phyloP scores from a whole-genome alignment of 2,329 filamentous ascomycete species.

The Neoarthrinium moseri region DNA sequence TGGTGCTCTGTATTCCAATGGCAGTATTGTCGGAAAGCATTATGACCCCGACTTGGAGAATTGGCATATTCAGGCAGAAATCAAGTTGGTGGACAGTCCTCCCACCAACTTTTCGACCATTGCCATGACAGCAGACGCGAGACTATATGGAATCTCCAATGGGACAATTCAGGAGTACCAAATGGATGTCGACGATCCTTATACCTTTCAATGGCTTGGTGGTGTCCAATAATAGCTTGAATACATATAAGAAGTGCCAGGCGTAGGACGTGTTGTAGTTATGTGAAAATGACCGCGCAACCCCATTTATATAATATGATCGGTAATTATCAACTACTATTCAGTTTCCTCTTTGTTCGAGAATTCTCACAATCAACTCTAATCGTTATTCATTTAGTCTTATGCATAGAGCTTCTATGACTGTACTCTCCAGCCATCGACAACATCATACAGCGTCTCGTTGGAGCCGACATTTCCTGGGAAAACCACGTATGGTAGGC shows the following conservation, averaged over 20 bases:
- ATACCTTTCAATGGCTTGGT: not conserved
- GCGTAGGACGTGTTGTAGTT: too few relatives aligned
- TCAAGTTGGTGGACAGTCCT: not conserved
- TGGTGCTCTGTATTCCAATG: not conserved
- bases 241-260: not conserved
- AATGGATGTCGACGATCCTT: constrained; percentile 6
- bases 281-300: too few relatives aligned
- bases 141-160: not conserved
- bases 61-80: not conserved
- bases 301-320: too few relatives aligned
- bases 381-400: too few relatives aligned
- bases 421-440: constrained; percentile 8
- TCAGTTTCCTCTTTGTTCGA: too few relatives aligned
- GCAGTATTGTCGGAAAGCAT: constrained; percentile 2
- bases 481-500: constrained; percentile 56
- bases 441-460: constrained; percentile 32
- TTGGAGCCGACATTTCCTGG: constrained; percentile 57
- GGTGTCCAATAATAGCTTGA: not conserved
- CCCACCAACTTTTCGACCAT: not conserved
- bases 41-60: not conserved
- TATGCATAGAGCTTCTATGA: not conserved
- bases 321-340: too few relatives aligned
- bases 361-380: too few relatives aligned
- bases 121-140: constrained; percentile 3
- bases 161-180: not conserved